Evolutionary conservation across 768 basidiomycete genomes (phyloP).

Genomic region (Lactarius hengduanensis): DNA sequence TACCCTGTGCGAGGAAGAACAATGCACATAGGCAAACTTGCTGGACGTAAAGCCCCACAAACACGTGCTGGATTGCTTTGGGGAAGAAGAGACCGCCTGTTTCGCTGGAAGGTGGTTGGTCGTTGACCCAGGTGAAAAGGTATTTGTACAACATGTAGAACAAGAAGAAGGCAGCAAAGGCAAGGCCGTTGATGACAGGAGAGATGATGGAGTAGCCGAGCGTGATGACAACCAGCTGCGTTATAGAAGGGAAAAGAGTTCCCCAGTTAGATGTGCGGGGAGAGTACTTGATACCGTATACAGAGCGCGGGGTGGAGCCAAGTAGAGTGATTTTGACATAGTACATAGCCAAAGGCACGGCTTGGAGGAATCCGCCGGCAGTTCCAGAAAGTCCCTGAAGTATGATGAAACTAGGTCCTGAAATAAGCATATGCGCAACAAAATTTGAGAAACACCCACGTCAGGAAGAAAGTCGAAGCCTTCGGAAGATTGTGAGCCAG

Average conservation of each 20-base stretch:
- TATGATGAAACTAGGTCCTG: constrained; percentile 57
- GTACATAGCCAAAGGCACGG: constrained; percentile 74
- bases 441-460: constrained; percentile 44
- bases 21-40: constrained; percentile 81
- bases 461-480: constrained; percentile 89
- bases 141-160: constrained; percentile 80
- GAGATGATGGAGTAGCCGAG: constrained; percentile 86
- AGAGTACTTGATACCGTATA: constrained; percentile 81
- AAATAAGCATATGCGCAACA: neutral
- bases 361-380: constrained; percentile 77
- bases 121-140: constrained; percentile 49
- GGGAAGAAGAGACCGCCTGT: constrained; percentile 97
- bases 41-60: constrained; percentile 91
- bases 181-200: constrained; percentile 91
- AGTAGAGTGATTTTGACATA: constrained; percentile 88
- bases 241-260: constrained; percentile 66
- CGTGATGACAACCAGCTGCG: constrained; percentile 80
- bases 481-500: constrained; percentile 78
- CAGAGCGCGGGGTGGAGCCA: constrained; percentile 83
- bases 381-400: constrained; percentile 79
- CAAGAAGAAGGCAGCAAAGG: constrained; percentile 75
- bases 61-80: constrained; percentile 88
- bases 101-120: constrained; percentile 65
- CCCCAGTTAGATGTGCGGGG: constrained; percentile 73
- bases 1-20: constrained; percentile 82